These are phyloP conservation scores for Rehmannia glutinosa DNA, from an alignment of 257 asterid genomes.

Conservation along the genomic window DNA sequence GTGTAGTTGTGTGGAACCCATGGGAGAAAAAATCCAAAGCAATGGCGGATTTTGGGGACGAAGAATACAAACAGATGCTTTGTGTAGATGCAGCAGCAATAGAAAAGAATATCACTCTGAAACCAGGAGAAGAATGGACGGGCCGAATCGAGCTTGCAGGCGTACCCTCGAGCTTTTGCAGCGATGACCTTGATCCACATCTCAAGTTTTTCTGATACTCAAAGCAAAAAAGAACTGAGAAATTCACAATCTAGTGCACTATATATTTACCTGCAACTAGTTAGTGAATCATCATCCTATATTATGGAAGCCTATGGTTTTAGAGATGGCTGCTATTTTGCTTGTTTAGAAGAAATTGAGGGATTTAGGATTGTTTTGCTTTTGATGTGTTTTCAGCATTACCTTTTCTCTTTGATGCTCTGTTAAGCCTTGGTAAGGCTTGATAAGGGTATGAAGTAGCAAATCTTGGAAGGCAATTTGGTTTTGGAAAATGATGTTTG, in stretches of 20 bases:
- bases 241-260: constrained; percentile 1
- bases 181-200: constrained; percentile 48
- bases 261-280: neutral
- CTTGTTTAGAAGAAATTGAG: constrained; percentile 7
- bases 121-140: constrained; percentile 90
- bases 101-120: constrained; percentile 66
- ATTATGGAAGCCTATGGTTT: constrained; percentile 30
- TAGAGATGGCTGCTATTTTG: constrained; percentile 28
- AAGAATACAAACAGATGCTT: constrained; percentile 81
- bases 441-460: neutral
- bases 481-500: neutral
- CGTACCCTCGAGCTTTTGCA: constrained; percentile 76
- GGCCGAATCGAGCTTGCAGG: constrained; percentile 68
- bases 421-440: neutral
- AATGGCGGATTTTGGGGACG: constrained; percentile 83
- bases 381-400: neutral
- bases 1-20: constrained; percentile 88
- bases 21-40: constrained; percentile 92
- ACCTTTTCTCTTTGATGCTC: neutral
- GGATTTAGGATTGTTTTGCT: constrained; percentile 5
- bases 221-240: neutral
- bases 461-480: neutral
- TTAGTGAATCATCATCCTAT: neutral
- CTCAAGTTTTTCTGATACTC: constrained; percentile 32
- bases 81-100: constrained; percentile 80